Percentiles rank a stretch among this genome's conserved stretches.
Evolutionary conservation across 306 rosid species (phyloP).

Genomic region (Vigna trinervia): DNA sequence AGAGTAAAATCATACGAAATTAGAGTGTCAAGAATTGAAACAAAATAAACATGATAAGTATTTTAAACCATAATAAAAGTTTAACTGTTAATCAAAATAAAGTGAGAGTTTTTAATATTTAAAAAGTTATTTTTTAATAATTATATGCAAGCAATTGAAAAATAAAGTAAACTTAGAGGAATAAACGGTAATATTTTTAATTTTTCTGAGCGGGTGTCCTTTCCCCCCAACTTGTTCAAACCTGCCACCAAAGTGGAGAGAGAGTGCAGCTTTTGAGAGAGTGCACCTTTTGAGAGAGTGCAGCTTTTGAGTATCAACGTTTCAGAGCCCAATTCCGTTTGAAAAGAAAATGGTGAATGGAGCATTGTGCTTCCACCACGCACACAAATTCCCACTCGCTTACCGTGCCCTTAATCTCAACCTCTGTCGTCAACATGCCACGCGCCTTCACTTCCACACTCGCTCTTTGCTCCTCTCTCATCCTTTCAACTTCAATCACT

Average conservation of each 20-base stretch:
- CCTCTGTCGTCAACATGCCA: slow-evolving; percentile 34
- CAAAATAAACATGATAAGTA: too few relatives aligned
- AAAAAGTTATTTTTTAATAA: too few relatives aligned
- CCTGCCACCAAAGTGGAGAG: background rate
- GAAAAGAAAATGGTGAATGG: slow-evolving; percentile 43
- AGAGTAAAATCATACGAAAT: too few relatives aligned
- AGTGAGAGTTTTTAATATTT: too few relatives aligned
- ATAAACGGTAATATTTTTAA: too few relatives aligned
- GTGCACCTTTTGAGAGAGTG: background rate
- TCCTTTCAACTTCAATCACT: slow-evolving; percentile 26
- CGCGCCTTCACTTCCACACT: slow-evolving; percentile 33
- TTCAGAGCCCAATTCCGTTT: slow-evolving; percentile 3
- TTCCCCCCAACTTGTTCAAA: background rate
- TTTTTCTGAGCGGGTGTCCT: background rate
- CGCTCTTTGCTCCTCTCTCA: slow-evolving; percentile 35
- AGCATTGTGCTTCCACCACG: slow-evolving; percentile 37
- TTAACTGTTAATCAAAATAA: too few relatives aligned
- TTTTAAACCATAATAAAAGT: too few relatives aligned
- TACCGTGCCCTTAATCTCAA: slow-evolving; percentile 33
- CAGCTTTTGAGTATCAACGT: background rate
- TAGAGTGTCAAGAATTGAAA: too few relatives aligned
- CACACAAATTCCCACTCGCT: slow-evolving; percentile 45
- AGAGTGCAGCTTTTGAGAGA: too few relatives aligned
- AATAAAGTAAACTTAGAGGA: too few relatives aligned
- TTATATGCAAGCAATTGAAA: too few relatives aligned